Evolutionary conservation across 805 yeast species (phyloP), one percentile per base, ranked within the genome.

Genomic region (Saturnispora dispora): DNA sequence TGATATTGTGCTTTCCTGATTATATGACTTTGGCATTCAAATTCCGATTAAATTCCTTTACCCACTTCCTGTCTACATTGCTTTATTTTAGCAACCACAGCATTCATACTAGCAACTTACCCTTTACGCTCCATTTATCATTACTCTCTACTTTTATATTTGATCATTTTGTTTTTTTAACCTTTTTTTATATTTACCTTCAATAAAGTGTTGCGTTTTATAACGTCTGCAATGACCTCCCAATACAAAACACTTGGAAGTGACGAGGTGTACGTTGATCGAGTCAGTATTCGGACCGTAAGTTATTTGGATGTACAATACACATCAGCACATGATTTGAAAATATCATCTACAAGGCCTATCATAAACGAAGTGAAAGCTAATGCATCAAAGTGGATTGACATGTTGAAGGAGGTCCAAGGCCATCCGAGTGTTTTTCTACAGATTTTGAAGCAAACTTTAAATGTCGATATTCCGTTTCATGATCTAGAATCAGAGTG

Each of bases 381-480:
- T 10, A 18, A 39, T 17, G 11, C 32, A 17, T 22, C 27, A 13
- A 9, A 18, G 7, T 48, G 51, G 51, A 8, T 2, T 5, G 10
- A 41, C 13, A 18, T 48, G 11, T 10, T 42, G 25, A 48, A 43
- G 11, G 47, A 48, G n/a, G 15, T 18, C 13, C 51, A 48, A 20
- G 51, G 51, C 6, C 43, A 40, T n/a, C 51, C 51, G 2, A 35
- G 47, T 20, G 42, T 42, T 2, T 48, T 48, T 35, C 10, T 48
- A n/a, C 25, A 32, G 17, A 40, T 22, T 9, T 43, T 48, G 43
- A 35, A 17, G 11, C 20, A 18, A 25, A 28, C 39, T 7, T 17
- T 15, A 4, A 45, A 48, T 27, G 35, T 23, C 15, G 36, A 43
- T 4, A 15, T 48, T 18, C 43, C 25, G 15, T 48, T 30, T 35